phyloP scores from a whole-genome alignment of 441 rosid genomes.

The Pelargonium fulgidum region DNA sequence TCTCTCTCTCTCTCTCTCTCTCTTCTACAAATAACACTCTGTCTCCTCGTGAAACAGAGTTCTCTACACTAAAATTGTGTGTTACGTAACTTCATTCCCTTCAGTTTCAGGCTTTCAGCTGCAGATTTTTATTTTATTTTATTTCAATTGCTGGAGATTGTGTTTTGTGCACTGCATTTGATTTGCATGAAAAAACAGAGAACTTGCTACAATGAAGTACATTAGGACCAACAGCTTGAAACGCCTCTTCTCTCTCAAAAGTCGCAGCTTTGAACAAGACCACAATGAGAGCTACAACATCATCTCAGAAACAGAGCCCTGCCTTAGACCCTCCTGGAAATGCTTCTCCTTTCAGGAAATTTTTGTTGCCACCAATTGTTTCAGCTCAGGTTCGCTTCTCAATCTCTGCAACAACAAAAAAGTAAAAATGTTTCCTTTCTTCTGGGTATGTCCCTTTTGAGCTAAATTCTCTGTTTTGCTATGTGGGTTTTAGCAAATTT shows the following conservation, averaged over 20 bases:
- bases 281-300: slow-evolving; percentile 20
- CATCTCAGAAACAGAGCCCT: slow-evolving; percentile 31
- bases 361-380: slow-evolving; percentile 55
- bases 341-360: slow-evolving; percentile 86
- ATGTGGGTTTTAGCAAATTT: slow-evolving; percentile 45
- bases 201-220: slow-evolving; percentile 23
- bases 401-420: not conserved
- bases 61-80: too few species aligned
- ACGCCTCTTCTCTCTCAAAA: slow-evolving; percentile 54
- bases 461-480: slow-evolving; percentile 16
- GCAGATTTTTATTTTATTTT: too few species aligned
- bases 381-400: slow-evolving; percentile 52
- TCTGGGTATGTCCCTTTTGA: slow-evolving; percentile 7
- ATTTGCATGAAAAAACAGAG: too few species aligned
- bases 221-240: slow-evolving; percentile 63
- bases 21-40: too few species aligned
- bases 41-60: too few species aligned
- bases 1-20: too few species aligned
- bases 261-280: slow-evolving; percentile 16
- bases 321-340: slow-evolving; percentile 71
- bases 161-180: too few species aligned
- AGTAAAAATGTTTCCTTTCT: not conserved
- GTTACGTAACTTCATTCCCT: too few species aligned
- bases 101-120: too few species aligned
- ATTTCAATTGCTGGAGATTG: too few species aligned